Base-by-base conservation (phyloP, 164 flowering plant genomes). In the Saururus chinensis region DNA sequence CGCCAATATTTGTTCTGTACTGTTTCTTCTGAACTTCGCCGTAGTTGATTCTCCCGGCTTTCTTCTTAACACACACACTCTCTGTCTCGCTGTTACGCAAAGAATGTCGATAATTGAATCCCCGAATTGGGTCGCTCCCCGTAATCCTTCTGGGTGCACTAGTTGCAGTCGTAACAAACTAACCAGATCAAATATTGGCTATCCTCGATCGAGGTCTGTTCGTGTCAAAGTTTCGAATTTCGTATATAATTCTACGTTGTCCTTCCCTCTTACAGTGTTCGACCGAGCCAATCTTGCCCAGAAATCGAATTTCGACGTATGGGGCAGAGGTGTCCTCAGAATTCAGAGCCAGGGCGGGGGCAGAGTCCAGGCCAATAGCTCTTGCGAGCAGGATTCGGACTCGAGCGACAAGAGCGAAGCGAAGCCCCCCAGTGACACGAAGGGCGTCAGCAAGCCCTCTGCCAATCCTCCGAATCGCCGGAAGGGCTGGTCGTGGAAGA, bases 301-400 rank as follows among this genome's bases (percentile, higher is more conserved):
- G n/a, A 70, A 51, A 42, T 61, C 60, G 3, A 72, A 67, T 4
- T 58, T 78, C 56, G 65, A 73, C 54, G 53, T 80, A 21, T 76
- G 76, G 75, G 63, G 71, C 52, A 59, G 75, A 22, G 57, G 65
- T 1, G 42, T 64, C 17, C 42, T 48, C 53, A 61, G 56, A 60
- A 72, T 55, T 10, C 60, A 59, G 26, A 53, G 72, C 10, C 53
- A 68, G 30, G 61, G 69, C 22, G 76, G 58, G 53, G 53, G 63
- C 9, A 68, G 64, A 66, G 68, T 73, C 21, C 74, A 66, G 25
- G 86, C 88, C 7, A 76, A 71, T 22, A 67, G 82, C 56, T 75
- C 82, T 0, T 72, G 75, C 60, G 79, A 81, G 41, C 82, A 84
- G 60, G 92, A 87, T 11, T 63, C 77, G 11, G 86, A 88, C 70